Evolutionary conservation across 805 yeast species (phyloP), one percentile per base, ranked within the genome.

Genomic region (Pichia gijzeniarum): DNA sequence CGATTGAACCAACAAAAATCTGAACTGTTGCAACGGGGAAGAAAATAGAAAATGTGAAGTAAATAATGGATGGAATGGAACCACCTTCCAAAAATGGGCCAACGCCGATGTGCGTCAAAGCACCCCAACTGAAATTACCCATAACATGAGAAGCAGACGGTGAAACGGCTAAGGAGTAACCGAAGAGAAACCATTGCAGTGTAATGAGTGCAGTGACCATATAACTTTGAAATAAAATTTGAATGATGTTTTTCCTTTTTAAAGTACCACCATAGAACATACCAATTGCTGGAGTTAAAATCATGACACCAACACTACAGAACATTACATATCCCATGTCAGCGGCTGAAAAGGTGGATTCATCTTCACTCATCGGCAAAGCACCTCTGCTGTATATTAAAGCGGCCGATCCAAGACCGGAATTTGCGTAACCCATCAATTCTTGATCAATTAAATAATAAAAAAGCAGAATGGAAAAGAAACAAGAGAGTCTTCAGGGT

Each of bases 271-370:
- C 67, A 49, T 72, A 72, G 49, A 68, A 71, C 43, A 72, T 53
- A 31, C 72, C 74, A 54, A 72, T 70, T 13, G 53, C 63, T 3
- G 77, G 76, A 1, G 76, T 72, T 53, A 72, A 64, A 43, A 72
- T 61, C 56, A 69, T 70, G 17, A 78, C 77, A 8, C 70, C 68
- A 16, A 76, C 70, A 0, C 80, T 61, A 50, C 73, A 70, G 48
- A 71, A 64, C 61, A 72, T 51, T 10, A 74, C 67, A 45, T 72
- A 75, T 7, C 69, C 77, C 76, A 75, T 73, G 53, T 75, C 79
- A 8, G 71, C 68, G 1, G 71, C 48, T 10, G 40, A 44, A 38
- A 44, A 63, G 4, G 69, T 61, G 10, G 68, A 59, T 1, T 70
- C 62, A 42, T 71, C 73, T 18, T 67, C 71, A 4, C 56, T 58